Evolutionary conservation across 495 filamentous ascomycete species (phyloP).

Genomic region (Penicillium fimorum): DNA sequence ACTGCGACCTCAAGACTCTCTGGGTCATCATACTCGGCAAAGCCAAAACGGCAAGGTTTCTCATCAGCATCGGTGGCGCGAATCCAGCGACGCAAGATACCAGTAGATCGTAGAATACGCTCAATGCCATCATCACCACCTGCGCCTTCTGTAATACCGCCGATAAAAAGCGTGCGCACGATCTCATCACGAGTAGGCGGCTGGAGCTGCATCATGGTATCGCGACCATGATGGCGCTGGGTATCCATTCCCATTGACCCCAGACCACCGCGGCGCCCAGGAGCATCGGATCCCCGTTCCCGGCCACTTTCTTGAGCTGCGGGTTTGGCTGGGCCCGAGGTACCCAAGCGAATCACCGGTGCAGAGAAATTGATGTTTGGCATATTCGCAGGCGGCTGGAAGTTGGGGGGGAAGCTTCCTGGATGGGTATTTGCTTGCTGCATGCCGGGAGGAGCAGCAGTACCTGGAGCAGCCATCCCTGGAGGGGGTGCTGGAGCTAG

Average conservation of each 20-base stretch:
- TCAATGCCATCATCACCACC: slow-evolving; percentile 82
- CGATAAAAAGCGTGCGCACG: slow-evolving; percentile 84
- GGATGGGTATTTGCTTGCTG: slow-evolving; percentile 69
- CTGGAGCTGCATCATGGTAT: slow-evolving; percentile 72
- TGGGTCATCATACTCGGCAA: slow-evolving; percentile 93
- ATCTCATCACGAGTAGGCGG: slow-evolving; percentile 90
- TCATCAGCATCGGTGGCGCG: slow-evolving; percentile 76
- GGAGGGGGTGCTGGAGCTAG: slow-evolving; percentile 36
- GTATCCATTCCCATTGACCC: slow-evolving; percentile 65
- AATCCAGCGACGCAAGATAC: slow-evolving; percentile 80
- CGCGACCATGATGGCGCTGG: slow-evolving; percentile 66
- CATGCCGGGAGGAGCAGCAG: slow-evolving; percentile 74
- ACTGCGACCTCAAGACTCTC: slow-evolving; percentile 84
- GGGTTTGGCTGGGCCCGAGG: slow-evolving; percentile 63
- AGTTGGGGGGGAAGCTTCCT: slow-evolving; percentile 75
- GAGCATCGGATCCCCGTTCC: slow-evolving; percentile 46
- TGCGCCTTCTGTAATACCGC: slow-evolving; percentile 74
- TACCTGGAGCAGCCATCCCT: slow-evolving; percentile 65
- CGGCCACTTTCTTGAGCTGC: slow-evolving; percentile 52
- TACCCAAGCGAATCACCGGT: slow-evolving; percentile 90
- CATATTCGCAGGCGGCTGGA: slow-evolving; percentile 88
- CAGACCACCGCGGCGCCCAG: slow-evolving; percentile 63
- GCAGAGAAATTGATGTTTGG: slow-evolving; percentile 98
- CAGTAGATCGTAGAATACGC: slow-evolving; percentile 72
- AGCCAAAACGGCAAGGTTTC: slow-evolving; percentile 87